These are phyloP conservation scores for Pythium insidiosum DNA, from an alignment of 352 stramenopile species.

Conservation along the genomic window DNA sequence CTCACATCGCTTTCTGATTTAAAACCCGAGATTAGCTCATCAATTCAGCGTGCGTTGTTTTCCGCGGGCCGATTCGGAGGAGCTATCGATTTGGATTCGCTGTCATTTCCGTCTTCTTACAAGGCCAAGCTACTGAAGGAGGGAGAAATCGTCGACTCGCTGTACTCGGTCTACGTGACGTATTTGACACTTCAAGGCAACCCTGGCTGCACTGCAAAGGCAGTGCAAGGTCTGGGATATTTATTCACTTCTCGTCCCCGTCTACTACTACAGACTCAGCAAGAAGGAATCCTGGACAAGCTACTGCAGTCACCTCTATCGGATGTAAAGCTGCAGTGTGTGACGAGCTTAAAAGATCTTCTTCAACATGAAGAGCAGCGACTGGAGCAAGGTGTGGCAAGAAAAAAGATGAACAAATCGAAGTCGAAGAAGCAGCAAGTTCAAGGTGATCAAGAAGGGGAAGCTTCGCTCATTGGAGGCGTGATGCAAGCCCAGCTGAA, in stretches of 20 bases:
- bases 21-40: conserved; percentile 26
- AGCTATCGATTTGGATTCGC: conserved; percentile 64
- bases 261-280: conserved; percentile 61
- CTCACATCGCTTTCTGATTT: conserved; percentile 25
- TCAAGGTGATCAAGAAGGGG: conserved; percentile 80
- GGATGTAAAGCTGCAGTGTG: conserved; percentile 56
- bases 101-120: too few relatives aligned
- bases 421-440: conserved; percentile 73
- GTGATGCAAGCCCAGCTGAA: conserved; percentile 80
- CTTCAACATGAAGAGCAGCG: conserved; percentile 63
- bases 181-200: conserved; percentile 41
- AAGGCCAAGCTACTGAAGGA: conserved; percentile 18
- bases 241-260: conserved; percentile 57
- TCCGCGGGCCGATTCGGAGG: conserved; percentile 56
- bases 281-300: conserved; percentile 52
- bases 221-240: conserved; percentile 77
- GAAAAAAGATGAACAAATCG: conserved; percentile 27
- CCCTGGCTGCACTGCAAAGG: conserved; percentile 48
- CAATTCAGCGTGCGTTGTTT: conserved; percentile 73
- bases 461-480: conserved; percentile 77
- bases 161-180: conserved; percentile 50
- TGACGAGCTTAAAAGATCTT: conserved; percentile 70
- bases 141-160: conserved; percentile 41
- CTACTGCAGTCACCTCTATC: conserved; percentile 27
- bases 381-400: conserved; percentile 37